A percentile compares a stretch with the other conserved stretches of the same genome.
Conservation (phyloP, 2,329 filamentous ascomycete genomes). For the Hortaea sp. region DNA sequence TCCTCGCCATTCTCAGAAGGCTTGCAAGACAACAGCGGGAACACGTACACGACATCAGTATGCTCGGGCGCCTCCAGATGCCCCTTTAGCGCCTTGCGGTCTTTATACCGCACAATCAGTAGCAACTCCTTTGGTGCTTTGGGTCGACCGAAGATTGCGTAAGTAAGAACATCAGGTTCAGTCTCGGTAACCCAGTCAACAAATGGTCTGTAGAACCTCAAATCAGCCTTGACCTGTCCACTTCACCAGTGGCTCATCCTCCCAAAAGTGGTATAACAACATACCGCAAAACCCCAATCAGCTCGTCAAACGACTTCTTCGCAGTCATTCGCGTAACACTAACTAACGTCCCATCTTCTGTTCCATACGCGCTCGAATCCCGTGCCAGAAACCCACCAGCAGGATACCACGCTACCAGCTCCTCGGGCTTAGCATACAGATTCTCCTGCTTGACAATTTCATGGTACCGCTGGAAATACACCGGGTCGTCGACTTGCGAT, state of each 20-base stretch:
- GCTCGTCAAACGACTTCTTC: not conserved
- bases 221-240: no score
- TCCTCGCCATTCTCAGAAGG: not conserved
- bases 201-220: conserved; percentile 2
- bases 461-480: conserved; percentile 19
- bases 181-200: conserved; percentile 9
- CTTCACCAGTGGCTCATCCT: no score
- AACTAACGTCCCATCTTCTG: conserved; percentile 6
- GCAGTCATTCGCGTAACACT: conserved; percentile 12
- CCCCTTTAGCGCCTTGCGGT: conserved; percentile 8
- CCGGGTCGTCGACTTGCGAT: conserved; percentile 16
- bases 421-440: conserved; percentile 14
- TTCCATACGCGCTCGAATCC: conserved; percentile 1
- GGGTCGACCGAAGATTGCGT: conserved; percentile 16
- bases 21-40: not conserved
- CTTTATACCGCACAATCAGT: conserved; percentile 15
- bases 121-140: conserved; percentile 17
- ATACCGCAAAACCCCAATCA: conserved; percentile 6
- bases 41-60: conserved; percentile 12
- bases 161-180: conserved; percentile 16
- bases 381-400: conserved; percentile 15
- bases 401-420: conserved; percentile 16
- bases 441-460: conserved; percentile 10
- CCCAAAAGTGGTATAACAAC: not conserved
- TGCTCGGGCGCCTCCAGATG: conserved; percentile 15